Conservation (phyloP, 2,329 filamentous ascomycete genomes). For the Neopestalotiopsis clavispora region DNA sequence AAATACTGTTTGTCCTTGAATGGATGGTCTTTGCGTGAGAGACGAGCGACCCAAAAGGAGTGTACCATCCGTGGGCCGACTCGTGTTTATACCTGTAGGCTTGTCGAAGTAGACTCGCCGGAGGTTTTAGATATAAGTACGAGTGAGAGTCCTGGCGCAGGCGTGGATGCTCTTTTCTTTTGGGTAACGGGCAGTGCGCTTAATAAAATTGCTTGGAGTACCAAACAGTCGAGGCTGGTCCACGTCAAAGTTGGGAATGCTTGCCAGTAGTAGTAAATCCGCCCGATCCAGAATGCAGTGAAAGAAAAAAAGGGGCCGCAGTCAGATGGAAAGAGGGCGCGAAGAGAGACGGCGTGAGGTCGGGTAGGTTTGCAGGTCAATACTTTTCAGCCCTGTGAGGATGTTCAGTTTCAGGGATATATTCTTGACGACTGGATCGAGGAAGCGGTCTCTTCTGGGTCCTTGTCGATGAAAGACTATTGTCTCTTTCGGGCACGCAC, state of each 20-base stretch:
- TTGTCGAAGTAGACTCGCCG: not conserved
- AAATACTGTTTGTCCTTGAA: not conserved
- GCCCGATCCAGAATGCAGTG: not conserved
- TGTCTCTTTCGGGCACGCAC: not conserved
- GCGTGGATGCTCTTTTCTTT: not conserved
- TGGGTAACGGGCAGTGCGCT: not conserved
- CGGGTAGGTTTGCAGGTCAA: not conserved
- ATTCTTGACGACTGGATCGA: constrained; percentile 3
- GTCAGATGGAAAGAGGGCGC: not conserved
- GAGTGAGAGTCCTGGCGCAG: not conserved
- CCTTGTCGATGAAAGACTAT: not conserved
- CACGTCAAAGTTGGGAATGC: not conserved
- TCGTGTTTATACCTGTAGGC: not conserved
- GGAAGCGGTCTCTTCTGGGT: constrained; percentile 2
- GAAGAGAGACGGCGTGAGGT: not conserved
- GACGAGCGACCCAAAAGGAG: not conserved
- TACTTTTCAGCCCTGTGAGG: constrained; percentile 9
- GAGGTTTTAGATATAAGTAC: not conserved
- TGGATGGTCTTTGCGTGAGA: not conserved
- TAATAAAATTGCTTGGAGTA: not conserved
- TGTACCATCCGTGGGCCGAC: not conserved
- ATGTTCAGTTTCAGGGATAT: not conserved
- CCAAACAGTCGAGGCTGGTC: not conserved
- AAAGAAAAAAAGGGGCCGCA: not conserved
- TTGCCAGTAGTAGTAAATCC: not conserved